Conservation (phyloP, 1,284 basidiomycete genomes). For the Wolfiporia cocos region DNA sequence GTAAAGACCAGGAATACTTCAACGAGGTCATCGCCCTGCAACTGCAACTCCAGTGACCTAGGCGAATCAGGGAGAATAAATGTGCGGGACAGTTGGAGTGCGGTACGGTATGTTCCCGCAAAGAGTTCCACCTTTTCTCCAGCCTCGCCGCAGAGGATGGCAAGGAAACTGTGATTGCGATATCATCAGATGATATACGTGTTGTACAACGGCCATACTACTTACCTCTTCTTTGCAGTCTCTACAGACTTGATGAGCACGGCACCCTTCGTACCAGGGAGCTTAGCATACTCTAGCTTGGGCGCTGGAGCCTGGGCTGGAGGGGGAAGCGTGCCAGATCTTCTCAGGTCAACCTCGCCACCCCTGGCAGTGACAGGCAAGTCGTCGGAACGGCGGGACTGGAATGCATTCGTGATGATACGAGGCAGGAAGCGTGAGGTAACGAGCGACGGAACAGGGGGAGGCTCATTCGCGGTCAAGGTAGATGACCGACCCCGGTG, state of each 20-base stretch:
- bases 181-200: not conserved
- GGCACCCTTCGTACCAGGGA: conserved; percentile 84
- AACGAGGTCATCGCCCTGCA: conserved; percentile 88
- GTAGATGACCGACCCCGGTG: conserved; percentile 19
- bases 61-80: conserved; percentile 88
- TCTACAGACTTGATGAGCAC: conserved; percentile 79
- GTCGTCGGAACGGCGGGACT: conserved; percentile 53
- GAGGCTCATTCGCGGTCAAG: conserved; percentile 15
- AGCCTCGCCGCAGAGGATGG: conserved; percentile 85
- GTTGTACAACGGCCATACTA: conserved; percentile 6
- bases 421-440: conserved; percentile 63
- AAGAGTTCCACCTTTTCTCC: conserved; percentile 91
- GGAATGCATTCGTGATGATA: conserved; percentile 60
- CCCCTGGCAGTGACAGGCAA: conserved; percentile 30
- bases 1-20: conserved; percentile 85
- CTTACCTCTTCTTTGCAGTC: conserved; percentile 78
- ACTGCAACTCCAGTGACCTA: conserved; percentile 74
- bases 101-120: conserved; percentile 78
- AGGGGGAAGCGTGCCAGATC: conserved; percentile 8
- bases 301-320: conserved; percentile 58
- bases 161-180: conserved; percentile 59
- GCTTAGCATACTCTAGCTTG: conserved; percentile 83
- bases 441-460: conserved; percentile 22
- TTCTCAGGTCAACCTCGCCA: conserved; percentile 16
- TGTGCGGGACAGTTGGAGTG: conserved; percentile 74